A percentile compares a stretch with the other conserved stretches of the same genome.
phyloP scores from a whole-genome alignment of 2,329 filamentous ascomycete species.

The Exserohilum rostratum region DNA sequence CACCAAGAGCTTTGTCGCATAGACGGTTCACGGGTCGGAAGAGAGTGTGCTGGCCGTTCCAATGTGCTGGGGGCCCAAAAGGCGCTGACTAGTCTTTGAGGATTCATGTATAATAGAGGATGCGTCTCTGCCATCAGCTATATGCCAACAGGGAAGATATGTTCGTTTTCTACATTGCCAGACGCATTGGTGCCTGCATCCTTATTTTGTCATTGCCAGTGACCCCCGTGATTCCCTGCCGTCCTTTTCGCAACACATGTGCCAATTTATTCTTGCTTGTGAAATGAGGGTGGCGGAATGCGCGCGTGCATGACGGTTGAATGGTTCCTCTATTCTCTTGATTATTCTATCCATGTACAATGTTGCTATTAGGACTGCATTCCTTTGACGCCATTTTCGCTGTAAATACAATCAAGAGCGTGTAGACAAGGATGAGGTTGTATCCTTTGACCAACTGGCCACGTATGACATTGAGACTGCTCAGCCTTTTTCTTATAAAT shows the following conservation, averaged over 20 bases:
- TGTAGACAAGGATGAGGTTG: too few relatives aligned
- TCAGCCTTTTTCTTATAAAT: too few relatives aligned
- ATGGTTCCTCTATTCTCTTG: constrained; percentile 14
- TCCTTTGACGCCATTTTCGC: too few relatives aligned
- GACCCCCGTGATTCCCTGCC: constrained; percentile 31
- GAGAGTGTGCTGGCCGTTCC: constrained; percentile 48
- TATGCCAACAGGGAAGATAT: constrained; percentile 48
- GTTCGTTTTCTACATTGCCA: constrained; percentile 32
- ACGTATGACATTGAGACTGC: too few relatives aligned
- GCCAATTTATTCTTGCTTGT: constrained; percentile 23
- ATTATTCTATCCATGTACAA: too few relatives aligned
- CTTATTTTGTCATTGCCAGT: constrained; percentile 1
- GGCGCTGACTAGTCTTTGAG: constrained; percentile 47
- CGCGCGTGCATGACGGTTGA: constrained; percentile 18
- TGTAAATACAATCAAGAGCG: too few relatives aligned
- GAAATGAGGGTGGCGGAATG: constrained; percentile 8
- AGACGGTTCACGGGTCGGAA: constrained; percentile 39
- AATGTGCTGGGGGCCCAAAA: constrained; percentile 44
- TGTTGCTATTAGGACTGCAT: too few relatives aligned
- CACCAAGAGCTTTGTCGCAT: constrained; percentile 91
- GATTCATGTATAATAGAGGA: constrained; percentile 51
- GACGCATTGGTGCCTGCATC: constrained; percentile 15
- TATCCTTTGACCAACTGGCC: too few relatives aligned
- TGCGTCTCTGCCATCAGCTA: constrained; percentile 49
- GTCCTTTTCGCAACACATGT: constrained; percentile 36